Evolutionary conservation across 768 basidiomycete genomes (phyloP).

Genomic region (Dioszegia crocea): DNA sequence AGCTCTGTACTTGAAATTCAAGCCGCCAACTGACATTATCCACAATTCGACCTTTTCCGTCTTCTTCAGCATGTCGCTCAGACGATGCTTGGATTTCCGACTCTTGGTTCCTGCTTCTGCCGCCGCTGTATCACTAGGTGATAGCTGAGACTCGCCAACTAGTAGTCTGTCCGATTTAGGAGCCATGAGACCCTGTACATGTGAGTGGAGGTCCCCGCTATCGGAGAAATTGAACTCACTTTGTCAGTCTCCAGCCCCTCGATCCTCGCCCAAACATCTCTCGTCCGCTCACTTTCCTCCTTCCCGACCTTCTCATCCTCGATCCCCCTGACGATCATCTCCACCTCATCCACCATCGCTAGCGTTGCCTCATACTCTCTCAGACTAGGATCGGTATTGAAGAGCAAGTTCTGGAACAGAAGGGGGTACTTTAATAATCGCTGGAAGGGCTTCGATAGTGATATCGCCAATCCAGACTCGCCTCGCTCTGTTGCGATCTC

Average conservation of each 20-base stretch:
- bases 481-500: conserved; percentile 74
- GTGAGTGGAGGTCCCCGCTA: no score
- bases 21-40: conserved; percentile 59
- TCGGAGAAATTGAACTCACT: conserved; percentile 51
- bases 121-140: conserved; percentile 36
- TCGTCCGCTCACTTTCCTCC: conserved; percentile 90
- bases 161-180: conserved; percentile 85
- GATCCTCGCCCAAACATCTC: conserved; percentile 92
- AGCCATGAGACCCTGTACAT: conserved; percentile 59
- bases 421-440: conserved; percentile 93
- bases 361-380: conserved; percentile 90
- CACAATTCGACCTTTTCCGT: conserved; percentile 79
- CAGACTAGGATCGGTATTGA: conserved; percentile 86
- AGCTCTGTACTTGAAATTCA: neutral
- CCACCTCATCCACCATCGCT: conserved; percentile 95
- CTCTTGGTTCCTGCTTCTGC: conserved; percentile 68
- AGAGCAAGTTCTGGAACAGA: conserved; percentile 93
- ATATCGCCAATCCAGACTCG: conserved; percentile 91
- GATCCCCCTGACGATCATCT: conserved; percentile 90
- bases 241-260: conserved; percentile 92
- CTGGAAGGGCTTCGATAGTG: conserved; percentile 94
- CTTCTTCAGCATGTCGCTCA: conserved; percentile 77
- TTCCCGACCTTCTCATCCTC: conserved; percentile 97
- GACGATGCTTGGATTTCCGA: conserved; percentile 73
- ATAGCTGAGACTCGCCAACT: conserved; percentile 62